phyloP scores from a whole-genome alignment of 208 protist species.

The Dictyostelium gargantuum region DNA sequence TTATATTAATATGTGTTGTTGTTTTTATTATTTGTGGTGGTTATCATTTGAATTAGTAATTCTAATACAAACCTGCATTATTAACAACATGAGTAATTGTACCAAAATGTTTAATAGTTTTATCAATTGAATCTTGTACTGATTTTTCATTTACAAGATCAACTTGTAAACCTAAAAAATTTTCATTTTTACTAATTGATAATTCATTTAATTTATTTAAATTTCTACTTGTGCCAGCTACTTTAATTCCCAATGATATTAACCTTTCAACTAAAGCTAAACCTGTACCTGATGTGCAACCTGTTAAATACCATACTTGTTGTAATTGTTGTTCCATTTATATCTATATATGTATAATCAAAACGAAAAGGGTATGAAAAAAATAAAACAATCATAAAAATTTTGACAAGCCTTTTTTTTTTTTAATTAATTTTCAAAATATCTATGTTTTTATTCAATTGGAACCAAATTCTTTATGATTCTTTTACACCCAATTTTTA shows the following conservation, averaged over 20 bases:
- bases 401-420: no score
- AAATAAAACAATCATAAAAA: no score
- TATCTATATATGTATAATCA: no score
- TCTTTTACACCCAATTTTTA: no score
- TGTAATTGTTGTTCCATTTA: not conserved
- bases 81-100: not conserved
- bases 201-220: not conserved
- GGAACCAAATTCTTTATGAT: no score
- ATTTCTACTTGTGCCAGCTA: not conserved
- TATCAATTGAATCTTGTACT: not conserved
- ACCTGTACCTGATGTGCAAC: not conserved
- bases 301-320: constrained; percentile 7
- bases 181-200: not conserved
- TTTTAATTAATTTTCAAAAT: no score
- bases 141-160: not conserved
- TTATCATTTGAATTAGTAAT: not conserved
- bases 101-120: not conserved
- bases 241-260: not conserved
- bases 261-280: not conserved
- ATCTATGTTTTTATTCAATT: no score
- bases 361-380: no score
- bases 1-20: no score
- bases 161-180: not conserved
- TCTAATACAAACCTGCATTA: not conserved
- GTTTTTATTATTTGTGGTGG: no score